phyloP scores from a whole-genome alignment of 2,329 filamentous ascomycete species.

The Cercospora nicotianae region DNA sequence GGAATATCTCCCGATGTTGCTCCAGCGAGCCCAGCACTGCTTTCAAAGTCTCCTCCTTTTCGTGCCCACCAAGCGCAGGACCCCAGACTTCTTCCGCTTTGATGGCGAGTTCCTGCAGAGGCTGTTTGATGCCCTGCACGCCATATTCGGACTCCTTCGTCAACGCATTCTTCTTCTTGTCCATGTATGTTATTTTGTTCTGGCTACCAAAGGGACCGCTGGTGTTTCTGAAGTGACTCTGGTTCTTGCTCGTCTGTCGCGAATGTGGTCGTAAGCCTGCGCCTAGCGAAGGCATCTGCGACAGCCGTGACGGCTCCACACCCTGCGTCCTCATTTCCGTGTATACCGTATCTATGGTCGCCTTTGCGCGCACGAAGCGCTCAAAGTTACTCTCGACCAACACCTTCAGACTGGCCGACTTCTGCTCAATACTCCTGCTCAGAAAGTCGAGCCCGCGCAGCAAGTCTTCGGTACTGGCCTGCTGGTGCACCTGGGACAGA shows the following conservation, averaged over 20 bases:
- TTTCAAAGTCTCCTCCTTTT: conserved; percentile 86
- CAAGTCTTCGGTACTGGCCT: conserved; percentile 78
- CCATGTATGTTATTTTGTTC: conserved; percentile 43
- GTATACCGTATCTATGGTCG: conserved; percentile 98
- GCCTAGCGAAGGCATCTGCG: conserved; percentile 21
- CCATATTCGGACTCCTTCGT: conserved; percentile 92
- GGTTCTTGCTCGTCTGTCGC: conserved; percentile 66
- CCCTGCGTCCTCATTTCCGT: conserved; percentile 87
- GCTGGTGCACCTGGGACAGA: conserved; percentile 85
- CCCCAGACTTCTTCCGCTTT: conserved; percentile 99
- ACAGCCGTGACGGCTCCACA: conserved; percentile 41
- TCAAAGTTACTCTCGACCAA: conserved; percentile 98
- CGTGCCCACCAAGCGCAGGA: conserved; percentile 83
- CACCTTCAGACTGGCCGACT: conserved; percentile 93
- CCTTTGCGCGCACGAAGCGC: conserved; percentile 93
- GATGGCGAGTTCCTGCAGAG: conserved; percentile 82
- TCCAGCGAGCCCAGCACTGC: conserved; percentile 73
- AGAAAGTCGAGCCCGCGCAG: conserved; percentile 81
- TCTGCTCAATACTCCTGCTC: conserved; percentile 91
- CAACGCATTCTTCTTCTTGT: conserved; percentile 83
- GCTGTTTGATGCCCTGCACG: conserved; percentile 81
- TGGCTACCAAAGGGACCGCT: conserved; percentile 40
- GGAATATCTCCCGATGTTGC: conserved; percentile 76
- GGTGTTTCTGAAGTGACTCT: conserved; percentile 40
- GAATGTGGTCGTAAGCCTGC: conserved; percentile 54